Conservation (phyloP, 768 basidiomycete genomes). For the Pluteus cervinus region DNA sequence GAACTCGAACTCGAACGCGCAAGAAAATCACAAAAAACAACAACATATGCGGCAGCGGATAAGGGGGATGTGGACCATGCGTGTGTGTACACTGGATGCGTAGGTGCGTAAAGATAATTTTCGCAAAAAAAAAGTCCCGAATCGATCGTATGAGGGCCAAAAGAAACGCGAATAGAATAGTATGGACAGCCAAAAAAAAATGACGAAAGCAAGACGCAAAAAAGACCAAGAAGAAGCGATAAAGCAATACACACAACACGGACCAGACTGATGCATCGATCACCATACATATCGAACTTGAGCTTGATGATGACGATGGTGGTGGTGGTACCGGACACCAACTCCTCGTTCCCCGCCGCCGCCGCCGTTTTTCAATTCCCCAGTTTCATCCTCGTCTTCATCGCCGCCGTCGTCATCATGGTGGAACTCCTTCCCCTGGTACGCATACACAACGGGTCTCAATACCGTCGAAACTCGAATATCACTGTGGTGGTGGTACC, state of each 20-base stretch:
- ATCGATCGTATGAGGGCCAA: too few relatives aligned
- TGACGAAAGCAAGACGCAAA: background rate
- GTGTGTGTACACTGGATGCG: too few relatives aligned
- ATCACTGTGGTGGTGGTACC: conserved; percentile 8
- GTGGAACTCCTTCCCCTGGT: background rate
- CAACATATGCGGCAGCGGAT: too few relatives aligned
- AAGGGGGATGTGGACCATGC: too few relatives aligned
- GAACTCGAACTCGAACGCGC: too few relatives aligned
- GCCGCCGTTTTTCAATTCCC: background rate
- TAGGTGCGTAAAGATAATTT: too few relatives aligned
- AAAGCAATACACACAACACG: background rate
- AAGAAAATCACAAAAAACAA: too few relatives aligned
- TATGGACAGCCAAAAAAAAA: background rate
- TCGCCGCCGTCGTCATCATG: background rate
- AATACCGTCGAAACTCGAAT: conserved; percentile 28
- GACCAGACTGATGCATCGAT: background rate
- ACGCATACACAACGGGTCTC: conserved; percentile 23
- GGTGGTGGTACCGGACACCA: background rate
- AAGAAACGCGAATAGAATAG: background rate
- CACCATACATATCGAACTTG: background rate
- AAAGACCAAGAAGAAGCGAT: background rate
- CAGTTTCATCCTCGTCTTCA: background rate
- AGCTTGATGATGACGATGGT: background rate
- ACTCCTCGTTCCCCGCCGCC: background rate
- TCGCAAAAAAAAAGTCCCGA: too few relatives aligned